These are phyloP conservation scores for Glonium stellatum DNA, from an alignment of 495 filamentous ascomycete genomes.

Conservation along the genomic window DNA sequence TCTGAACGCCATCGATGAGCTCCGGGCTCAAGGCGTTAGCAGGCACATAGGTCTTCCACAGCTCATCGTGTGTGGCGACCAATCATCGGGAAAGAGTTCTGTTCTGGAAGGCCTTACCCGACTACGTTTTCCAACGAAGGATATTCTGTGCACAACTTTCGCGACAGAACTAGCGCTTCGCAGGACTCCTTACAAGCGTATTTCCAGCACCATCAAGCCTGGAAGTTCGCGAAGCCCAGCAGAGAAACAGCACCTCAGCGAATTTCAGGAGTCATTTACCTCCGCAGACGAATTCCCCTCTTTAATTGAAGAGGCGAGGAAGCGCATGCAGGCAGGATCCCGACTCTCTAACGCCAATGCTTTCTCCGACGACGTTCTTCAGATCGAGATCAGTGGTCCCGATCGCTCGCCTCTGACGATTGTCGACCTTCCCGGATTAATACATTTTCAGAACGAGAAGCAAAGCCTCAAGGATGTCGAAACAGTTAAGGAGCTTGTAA, in stretches of 20 bases:
- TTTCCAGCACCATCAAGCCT: conserved; percentile 6
- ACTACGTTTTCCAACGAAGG: conserved; percentile 3
- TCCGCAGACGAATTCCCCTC: conserved; percentile 1
- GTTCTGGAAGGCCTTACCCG: conserved; percentile 7
- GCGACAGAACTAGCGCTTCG: conserved; percentile 4
- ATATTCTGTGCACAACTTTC: conserved; percentile 10
- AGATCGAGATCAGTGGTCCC: conserved; percentile 9
- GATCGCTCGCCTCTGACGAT: not conserved
- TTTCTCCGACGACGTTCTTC: conserved; percentile 6
- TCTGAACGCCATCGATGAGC: conserved; percentile 51
- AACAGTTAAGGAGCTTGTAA: not conserved
- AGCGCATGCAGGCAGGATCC: not conserved
- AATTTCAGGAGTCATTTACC: not conserved
- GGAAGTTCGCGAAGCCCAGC: not conserved
- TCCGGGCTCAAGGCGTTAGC: conserved; percentile 50
- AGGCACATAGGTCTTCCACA: conserved; percentile 50
- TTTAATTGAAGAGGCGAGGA: conserved; percentile 7
- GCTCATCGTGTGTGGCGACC: conserved; percentile 64
- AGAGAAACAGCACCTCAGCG: not conserved
- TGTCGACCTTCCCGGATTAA: conserved; percentile 12
- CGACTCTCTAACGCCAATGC: not conserved
- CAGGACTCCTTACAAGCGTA: not conserved
- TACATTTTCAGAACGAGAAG: not conserved
- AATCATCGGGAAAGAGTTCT: conserved; percentile 49
- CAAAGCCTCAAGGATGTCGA: not conserved